Evolutionary conservation across 257 asterid species (phyloP).

Genomic region (Sherardia arvensis): DNA sequence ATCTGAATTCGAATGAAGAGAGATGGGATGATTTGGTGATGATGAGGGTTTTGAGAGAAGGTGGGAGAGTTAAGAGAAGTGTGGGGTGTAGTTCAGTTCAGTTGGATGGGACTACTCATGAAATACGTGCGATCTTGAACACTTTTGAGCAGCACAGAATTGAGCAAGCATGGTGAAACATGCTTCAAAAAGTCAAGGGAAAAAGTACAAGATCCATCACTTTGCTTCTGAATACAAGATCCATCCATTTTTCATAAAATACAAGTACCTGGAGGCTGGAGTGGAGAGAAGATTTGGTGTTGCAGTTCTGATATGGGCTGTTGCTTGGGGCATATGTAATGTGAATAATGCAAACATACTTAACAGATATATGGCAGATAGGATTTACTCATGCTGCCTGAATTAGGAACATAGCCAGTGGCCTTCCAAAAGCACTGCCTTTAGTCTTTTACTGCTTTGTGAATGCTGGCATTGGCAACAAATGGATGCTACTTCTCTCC

Average conservation of each 20-base stretch:
- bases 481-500: slow-evolving; percentile 34
- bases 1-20: no score
- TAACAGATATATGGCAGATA: slow-evolving; percentile 43
- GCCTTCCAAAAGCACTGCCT: slow-evolving; percentile 28
- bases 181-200: no score
- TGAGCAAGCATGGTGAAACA: no score
- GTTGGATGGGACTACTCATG: slow-evolving; percentile 45
- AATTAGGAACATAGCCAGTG: slow-evolving; percentile 38
- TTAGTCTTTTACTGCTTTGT: slow-evolving; percentile 24
- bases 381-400: slow-evolving; percentile 53
- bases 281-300: no score
- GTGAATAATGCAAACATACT: slow-evolving; percentile 49
- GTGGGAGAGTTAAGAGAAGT: no score
- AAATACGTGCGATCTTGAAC: slow-evolving; percentile 41
- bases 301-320: slow-evolving; percentile 18
- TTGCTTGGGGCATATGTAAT: slow-evolving; percentile 23
- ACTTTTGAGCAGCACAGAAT: slow-evolving; percentile 37
- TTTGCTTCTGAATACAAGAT: no score
- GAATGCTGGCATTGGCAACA: no score
- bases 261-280: no score
- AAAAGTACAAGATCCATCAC: no score
- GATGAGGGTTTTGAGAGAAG: no score
- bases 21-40: no score
- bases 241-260: no score
- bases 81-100: slow-evolving; percentile 73